Percentiles rank a stretch among this genome's conserved stretches.
phyloP scores from a whole-genome alignment of 108 stramenopile genomes.

The Fragilaria crotonensis region DNA sequence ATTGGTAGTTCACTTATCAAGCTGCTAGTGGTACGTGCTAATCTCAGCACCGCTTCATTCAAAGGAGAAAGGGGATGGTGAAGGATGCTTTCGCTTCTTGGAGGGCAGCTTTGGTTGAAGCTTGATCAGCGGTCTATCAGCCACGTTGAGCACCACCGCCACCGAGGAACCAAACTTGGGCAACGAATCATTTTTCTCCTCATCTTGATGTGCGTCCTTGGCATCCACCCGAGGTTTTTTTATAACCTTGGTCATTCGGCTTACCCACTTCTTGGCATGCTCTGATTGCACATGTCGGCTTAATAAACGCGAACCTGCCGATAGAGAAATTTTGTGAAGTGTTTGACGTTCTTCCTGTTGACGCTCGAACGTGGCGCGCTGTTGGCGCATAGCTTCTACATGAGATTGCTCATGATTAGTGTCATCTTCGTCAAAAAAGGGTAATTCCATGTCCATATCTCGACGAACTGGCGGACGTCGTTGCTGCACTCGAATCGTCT shows the following conservation, averaged over 20 bases:
- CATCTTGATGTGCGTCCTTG: neutral
- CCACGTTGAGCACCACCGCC: neutral
- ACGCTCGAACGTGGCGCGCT: constrained; percentile 68
- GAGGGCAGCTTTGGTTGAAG: neutral
- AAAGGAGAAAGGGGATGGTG: neutral
- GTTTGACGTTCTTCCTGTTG: constrained; percentile 43
- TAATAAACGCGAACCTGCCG: constrained; percentile 31
- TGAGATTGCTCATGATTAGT: constrained; percentile 58
- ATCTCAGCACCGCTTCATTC: neutral
- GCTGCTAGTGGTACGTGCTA: too few relatives aligned
- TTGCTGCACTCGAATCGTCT: constrained; percentile 18
- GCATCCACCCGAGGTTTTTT: neutral
- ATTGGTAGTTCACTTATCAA: too few relatives aligned
- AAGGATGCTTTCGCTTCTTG: neutral
- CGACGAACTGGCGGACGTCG: constrained; percentile 23
- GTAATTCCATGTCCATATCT: constrained; percentile 73
- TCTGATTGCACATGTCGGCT: constrained; percentile 15
- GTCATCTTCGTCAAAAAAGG: constrained; percentile 75
- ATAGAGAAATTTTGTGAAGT: constrained; percentile 32
- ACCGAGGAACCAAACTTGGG: neutral
- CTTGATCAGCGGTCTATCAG: neutral
- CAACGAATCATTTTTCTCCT: neutral
- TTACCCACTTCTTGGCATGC: constrained; percentile 29
- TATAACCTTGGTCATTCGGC: neutral
- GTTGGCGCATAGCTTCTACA: constrained; percentile 52